Evolutionary conservation across 352 stramenopile species (phyloP), one percentile per base, ranked within the genome.

Genomic region (Globisporangium cystogenes): DNA sequence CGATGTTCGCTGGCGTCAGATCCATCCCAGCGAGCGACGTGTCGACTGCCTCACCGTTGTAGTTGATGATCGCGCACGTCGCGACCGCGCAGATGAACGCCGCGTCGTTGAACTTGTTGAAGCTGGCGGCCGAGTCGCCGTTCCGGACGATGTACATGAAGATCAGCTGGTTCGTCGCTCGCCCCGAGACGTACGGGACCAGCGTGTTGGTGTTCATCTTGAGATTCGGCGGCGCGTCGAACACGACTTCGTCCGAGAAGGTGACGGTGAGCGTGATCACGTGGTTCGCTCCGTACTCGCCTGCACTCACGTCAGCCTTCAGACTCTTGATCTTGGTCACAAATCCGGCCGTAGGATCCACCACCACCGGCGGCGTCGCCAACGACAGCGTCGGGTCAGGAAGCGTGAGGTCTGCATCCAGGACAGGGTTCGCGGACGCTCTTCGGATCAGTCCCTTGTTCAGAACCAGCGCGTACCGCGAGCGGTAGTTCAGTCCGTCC

Each of bases 211-310:
- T 86, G 55, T 82, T 90, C 37, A 95, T 63, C 21, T 78, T 76
- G 12, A 93, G 57, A 44, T 59, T 59, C 3, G 80, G 67, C 8
- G 71, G 58, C 20, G 76, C 67, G 36, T 74, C 66, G 20, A 93
- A 61, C 23, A 51, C 62, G n/a, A 95, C 78, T 64, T 89, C 78
- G 43, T 93, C 82, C 0, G 84, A 84, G 48, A 93, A 91, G 5
- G 59, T 76, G 36, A 95, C 53, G 8, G 67, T 73, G 36, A 93
- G 64, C 14, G 67, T 74, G 35, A 95, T 82, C 23, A 90, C 66
- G 52, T 93, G 80, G 23, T 90, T 87, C 3, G 63, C 67, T 16
- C 84, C 84, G 36, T 91, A 95, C 1, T 76, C 68, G 0, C 76
- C 84, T 6, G 67, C 51, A 3, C 47, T 14, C 3, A 83, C 57